Conservation (phyloP, 2,329 filamentous ascomycete species). For the Claviceps africana region DNA sequence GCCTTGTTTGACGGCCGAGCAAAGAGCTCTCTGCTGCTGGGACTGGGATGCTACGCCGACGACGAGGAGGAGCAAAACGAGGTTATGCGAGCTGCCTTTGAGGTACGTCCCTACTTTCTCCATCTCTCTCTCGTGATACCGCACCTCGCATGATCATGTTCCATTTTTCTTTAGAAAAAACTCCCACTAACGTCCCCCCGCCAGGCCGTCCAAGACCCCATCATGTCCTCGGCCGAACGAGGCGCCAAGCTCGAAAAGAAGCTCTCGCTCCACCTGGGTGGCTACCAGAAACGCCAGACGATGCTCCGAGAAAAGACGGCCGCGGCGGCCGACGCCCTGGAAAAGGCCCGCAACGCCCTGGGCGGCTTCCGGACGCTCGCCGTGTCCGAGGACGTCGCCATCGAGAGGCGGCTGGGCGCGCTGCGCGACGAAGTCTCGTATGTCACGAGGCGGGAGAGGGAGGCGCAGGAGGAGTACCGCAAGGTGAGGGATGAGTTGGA, state of each 20-base stretch:
- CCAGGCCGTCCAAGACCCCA: constrained; percentile 56
- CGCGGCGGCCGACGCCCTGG: constrained; percentile 60
- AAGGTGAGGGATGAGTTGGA: constrained; percentile 64
- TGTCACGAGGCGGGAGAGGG: constrained; percentile 67
- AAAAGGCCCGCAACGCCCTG: constrained; percentile 58
- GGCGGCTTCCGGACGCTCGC: constrained; percentile 63
- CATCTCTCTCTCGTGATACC: not conserved
- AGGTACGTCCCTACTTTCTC: constrained; percentile 37
- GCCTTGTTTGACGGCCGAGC: constrained; percentile 39
- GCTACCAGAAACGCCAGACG: constrained; percentile 78
- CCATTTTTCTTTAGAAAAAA: not conserved
- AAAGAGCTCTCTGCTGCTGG: constrained; percentile 51
- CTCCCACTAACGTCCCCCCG: not conserved
- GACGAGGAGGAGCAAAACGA: constrained; percentile 54
- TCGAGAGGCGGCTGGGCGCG: constrained; percentile 56
- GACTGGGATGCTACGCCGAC: constrained; percentile 67
- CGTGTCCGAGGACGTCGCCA: constrained; percentile 64
- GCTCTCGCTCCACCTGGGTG: constrained; percentile 71
- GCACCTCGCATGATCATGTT: not conserved
- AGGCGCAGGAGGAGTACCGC: constrained; percentile 80
- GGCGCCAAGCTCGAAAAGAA: constrained; percentile 90
- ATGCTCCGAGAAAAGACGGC: constrained; percentile 65
- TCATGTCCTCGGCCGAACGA: constrained; percentile 60
- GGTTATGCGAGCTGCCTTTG: constrained; percentile 57
- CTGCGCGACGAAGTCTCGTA: constrained; percentile 74